Evolutionary conservation across 352 stramenopile genomes (phyloP).

Genomic region (Pelagophyceae sp.): DNA sequence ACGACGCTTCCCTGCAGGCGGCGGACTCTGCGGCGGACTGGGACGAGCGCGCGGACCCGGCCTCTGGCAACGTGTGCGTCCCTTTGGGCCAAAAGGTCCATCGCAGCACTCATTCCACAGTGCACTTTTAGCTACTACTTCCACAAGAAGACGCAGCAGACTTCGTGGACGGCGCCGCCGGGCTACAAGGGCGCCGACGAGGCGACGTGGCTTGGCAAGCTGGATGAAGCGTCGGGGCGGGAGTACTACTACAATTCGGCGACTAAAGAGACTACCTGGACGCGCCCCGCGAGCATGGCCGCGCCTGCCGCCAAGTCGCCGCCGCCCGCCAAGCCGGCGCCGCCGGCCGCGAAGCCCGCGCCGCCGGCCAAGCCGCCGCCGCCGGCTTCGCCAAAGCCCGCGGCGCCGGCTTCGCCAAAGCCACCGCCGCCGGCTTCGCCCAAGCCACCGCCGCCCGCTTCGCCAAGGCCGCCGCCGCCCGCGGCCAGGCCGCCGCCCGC

Average conservation of each 20-base stretch:
- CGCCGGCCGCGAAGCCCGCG: background rate
- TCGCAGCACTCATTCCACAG: background rate
- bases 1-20: background rate
- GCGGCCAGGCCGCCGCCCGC: background rate
- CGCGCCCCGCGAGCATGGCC: background rate
- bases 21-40: background rate
- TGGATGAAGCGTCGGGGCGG: conserved; percentile 22
- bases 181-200: conserved; percentile 13
- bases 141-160: background rate
- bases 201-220: conserved; percentile 19
- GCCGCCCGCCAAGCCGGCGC: background rate
- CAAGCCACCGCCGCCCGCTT: background rate
- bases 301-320: background rate
- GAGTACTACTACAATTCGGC: conserved; percentile 36
- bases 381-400: background rate
- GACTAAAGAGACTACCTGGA: conserved; percentile 34
- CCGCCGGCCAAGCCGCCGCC: background rate
- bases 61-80: background rate
- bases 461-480: background rate
- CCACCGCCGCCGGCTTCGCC: background rate
- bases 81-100: too few relatives aligned
- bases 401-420: background rate
- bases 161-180: background rate
- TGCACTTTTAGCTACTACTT: background rate
- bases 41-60: background rate